phyloP scores from a whole-genome alignment of 306 rosid genomes.

The Sindora glabra region DNA sequence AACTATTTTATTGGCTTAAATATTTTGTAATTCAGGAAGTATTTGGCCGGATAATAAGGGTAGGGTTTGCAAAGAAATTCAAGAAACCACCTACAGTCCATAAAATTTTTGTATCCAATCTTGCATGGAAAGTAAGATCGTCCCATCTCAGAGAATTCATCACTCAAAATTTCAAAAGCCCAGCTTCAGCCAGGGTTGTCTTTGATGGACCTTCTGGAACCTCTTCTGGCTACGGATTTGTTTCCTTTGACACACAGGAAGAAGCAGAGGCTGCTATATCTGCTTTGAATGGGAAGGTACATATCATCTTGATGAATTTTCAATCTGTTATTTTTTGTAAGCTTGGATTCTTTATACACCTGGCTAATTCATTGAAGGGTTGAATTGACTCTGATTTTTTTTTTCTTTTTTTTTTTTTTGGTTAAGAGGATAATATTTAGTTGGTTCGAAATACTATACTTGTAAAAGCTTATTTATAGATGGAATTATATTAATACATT shows the following conservation, averaged over 20 bases:
- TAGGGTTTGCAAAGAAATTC: slow-evolving; percentile 61
- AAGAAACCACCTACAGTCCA: slow-evolving; percentile 66
- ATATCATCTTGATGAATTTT: slow-evolving; percentile 7
- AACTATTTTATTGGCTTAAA: slow-evolving; percentile 8
- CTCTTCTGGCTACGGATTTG: slow-evolving; percentile 79
- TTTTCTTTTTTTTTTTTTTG: slow-evolving; percentile 8
- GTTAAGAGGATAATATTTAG: not conserved
- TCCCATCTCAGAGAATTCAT: slow-evolving; percentile 62
- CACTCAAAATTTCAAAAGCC: slow-evolving; percentile 56
- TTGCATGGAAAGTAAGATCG: slow-evolving; percentile 78
- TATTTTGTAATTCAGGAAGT: slow-evolving; percentile 49
- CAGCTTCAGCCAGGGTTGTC: slow-evolving; percentile 79
- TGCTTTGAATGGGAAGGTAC: slow-evolving; percentile 75
- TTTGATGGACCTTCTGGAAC: slow-evolving; percentile 55
- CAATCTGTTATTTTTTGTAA: slow-evolving; percentile 2
- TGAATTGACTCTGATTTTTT: not conserved
- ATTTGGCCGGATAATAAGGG: slow-evolving; percentile 54
- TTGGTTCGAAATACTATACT: not conserved
- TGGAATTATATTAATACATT: not conserved
- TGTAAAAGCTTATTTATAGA: not conserved
- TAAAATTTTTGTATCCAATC: slow-evolving; percentile 65
- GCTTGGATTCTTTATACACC: not conserved
- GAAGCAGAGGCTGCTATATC: slow-evolving; percentile 79
- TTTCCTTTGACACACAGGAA: slow-evolving; percentile 62
- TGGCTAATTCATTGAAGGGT: not conserved